Conservation (phyloP, 306 rosid genomes). For the Sophora flavescens region DNA sequence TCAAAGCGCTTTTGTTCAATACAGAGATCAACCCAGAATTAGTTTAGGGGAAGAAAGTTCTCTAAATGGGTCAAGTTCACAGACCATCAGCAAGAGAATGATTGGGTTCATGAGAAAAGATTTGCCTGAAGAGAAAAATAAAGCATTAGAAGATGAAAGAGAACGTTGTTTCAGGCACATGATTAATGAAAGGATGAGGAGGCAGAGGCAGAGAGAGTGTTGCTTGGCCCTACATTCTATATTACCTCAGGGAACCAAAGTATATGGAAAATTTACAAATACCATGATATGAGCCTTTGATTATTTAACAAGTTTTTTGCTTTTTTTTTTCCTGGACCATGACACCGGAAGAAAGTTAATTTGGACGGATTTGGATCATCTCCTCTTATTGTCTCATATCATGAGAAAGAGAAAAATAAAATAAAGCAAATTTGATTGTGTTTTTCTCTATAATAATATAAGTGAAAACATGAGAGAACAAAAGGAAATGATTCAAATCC, state of each 20-base stretch:
- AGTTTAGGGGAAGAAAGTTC: constrained; percentile 6
- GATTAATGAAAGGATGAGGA: constrained; percentile 77
- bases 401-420: too few relatives aligned
- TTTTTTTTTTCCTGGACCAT: not conserved
- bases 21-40: constrained; percentile 39
- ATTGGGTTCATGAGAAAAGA: constrained; percentile 54
- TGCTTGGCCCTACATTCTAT: constrained; percentile 65
- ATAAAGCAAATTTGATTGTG: too few relatives aligned
- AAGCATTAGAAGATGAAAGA: constrained; percentile 39
- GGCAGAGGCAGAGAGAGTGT: constrained; percentile 69
- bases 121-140: not conserved
- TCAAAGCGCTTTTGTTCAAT: constrained; percentile 60
- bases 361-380: too few relatives aligned
- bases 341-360: too few relatives aligned
- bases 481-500: too few relatives aligned
- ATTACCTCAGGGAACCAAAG: constrained; percentile 76
- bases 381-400: too few relatives aligned
- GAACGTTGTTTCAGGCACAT: constrained; percentile 66
- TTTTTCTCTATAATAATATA: too few relatives aligned
- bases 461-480: too few relatives aligned
- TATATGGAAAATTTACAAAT: too few relatives aligned
- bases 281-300: not conserved
- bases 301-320: not conserved
- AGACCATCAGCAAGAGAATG: constrained; percentile 55
- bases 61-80: not conserved